A percentile compares a stretch with the other conserved stretches of the same genome.
Evolutionary conservation across 768 basidiomycete species (phyloP).

Genomic region (Infundibulicybe gibba): DNA sequence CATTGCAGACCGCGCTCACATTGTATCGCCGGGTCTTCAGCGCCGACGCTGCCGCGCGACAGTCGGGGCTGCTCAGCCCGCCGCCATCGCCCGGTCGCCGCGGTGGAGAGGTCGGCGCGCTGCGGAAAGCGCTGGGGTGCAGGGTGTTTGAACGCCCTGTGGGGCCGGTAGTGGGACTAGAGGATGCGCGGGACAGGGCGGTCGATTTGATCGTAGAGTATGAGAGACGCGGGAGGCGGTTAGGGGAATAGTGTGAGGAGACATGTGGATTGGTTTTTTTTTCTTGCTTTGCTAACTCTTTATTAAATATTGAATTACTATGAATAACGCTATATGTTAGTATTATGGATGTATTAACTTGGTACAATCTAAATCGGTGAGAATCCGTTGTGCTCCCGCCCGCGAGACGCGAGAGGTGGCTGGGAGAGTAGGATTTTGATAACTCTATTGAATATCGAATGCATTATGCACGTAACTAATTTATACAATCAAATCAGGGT

Average conservation of each 20-base stretch:
- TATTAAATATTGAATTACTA: no score
- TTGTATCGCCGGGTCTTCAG: slow-evolving; percentile 61
- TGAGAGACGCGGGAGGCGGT: slow-evolving; percentile 27
- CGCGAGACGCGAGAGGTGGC: no score
- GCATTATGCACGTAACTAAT: no score
- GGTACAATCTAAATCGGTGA: no score
- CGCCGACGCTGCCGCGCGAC: slow-evolving; percentile 13
- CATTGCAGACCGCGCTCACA: slow-evolving; percentile 55
- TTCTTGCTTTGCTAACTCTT: no score
- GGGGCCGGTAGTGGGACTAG: slow-evolving; percentile 33
- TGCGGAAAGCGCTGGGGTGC: slow-evolving; percentile 55
- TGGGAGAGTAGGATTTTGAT: no score
- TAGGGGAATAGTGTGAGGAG: slow-evolving; percentile 1
- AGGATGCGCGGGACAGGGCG: slow-evolving; percentile 74
- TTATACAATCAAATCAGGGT: no score
- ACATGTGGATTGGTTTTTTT: no score
- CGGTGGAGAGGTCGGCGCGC: slow-evolving; percentile 21
- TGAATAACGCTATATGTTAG: no score
- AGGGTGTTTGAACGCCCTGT: slow-evolving; percentile 36
- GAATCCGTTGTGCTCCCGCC: no score
- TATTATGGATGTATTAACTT: no score
- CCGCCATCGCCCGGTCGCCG: slow-evolving; percentile 45
- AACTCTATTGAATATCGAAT: no score
- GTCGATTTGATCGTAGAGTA: slow-evolving; percentile 63
- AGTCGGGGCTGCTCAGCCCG: slow-evolving; percentile 48